Base-by-base conservation (phyloP, 2,329 filamentous ascomycete genomes). In the Penicillium sp. region DNA sequence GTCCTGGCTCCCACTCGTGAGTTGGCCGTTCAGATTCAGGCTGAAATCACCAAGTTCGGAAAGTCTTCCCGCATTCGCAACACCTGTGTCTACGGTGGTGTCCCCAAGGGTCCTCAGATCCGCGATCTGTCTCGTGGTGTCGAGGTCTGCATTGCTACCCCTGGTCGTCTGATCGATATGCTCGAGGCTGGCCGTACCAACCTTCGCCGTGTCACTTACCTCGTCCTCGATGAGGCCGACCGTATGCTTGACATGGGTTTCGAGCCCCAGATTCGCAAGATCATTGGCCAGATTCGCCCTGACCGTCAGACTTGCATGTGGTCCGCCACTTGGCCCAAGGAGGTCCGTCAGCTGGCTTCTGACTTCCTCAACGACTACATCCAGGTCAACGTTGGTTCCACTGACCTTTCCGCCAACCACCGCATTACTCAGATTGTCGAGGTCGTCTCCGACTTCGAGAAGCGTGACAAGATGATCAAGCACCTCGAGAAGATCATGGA, bases 201-300 rank as follows among this genome's bases (percentile, higher is more conserved):
- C 81, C 86, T 99, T 61, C 93, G 93, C 64, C 92, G 94, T 75
- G 92, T 97, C 59, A 99, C 94, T 53, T 99, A 99, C 80, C 83
- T 99, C 54, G 94, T 97, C 65, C 92, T 99, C 61, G 94, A 99
- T 70, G 94, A 99, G 82, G 94, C 94, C 74, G 94, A 99, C 80
- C 93, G 94, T 72, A 99, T 99, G 94, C 84, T 99, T 75, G 94
- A 99, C 81, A 99, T 99, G 94, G 94, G 94, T 86, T 97, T 99
- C 79, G 94, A 99, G 81, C 94, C 94, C 64, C 94, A 97, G 77
- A 97, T 99, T 70, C 91, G 94, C 81, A 97, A 97, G 83, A 97
- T 99, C 64, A 92, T 99, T 66, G 85, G 89, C 61, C 94, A 99
- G 80, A 97, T 97, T 77, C 91, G 94, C 67, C 94, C 94, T 50